Base-by-base conservation (phyloP, 108 stramenopile species). In the Fistulifera pelliculosa region DNA sequence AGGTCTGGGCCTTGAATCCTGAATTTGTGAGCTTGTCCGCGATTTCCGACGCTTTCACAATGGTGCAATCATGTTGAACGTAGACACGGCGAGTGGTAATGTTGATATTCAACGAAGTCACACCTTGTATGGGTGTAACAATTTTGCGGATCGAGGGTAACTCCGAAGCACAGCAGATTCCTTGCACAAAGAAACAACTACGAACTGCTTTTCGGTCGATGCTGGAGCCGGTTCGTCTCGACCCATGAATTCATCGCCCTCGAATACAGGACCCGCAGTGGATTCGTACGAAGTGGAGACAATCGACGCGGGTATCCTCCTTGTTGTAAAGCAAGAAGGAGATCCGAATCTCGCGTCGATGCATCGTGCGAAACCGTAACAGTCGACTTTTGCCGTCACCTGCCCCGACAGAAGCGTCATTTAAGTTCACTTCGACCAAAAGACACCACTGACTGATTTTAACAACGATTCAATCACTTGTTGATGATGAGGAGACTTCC, bases 81-180 rank as follows among this genome's bases (percentile, higher is more conserved):
- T 68, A 80, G 21, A 87, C 92, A 50, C 75, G 60, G 57, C 80
- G 83, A 44, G 74, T 81, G 14, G 82, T 83, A 24, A 90, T 71
- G 58, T 94, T 90, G 27, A 94, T 72, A 41, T 77, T 65, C 14
- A 87, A 49, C 44, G 66, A 79, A 15, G 49, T 55, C 11, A 94
- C 92, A 45, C 92, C 85, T 12, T 47, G 21, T 18, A 94, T 50
- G 24, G 75, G 70, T 70, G 68, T 76, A 15, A 89, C 57, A 42
- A 86, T 79, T 18, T 58, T 66, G 35, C 68, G 65, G 10, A 89
- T 57, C n/a, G 67, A 61, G 1, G 87, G 85, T 17, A 81, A 47
- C 72, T 94, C 92, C 5, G 74, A 67, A 13, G 85, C 74, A 68
- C 92, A 94, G 61, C 92, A 94, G 19, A 90, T 83, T 21, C 83